A percentile compares a stretch with the other conserved stretches of the same genome.
These are phyloP conservation scores for Ceraceosorus bombacis DNA, from an alignment of 1,284 basidiomycete species.

Conservation along the genomic window DNA sequence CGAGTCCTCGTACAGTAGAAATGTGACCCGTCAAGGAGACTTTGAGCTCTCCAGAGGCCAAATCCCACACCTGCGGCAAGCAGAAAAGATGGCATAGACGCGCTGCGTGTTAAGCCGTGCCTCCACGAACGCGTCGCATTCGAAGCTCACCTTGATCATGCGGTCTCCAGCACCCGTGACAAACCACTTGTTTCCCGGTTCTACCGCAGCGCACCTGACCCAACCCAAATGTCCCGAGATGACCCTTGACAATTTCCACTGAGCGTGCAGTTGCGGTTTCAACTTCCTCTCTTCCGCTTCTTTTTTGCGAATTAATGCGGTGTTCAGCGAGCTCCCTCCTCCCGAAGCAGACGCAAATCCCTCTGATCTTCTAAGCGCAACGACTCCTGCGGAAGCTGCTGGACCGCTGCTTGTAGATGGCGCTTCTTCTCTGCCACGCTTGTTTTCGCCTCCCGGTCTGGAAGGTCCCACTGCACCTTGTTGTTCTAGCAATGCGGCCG, in stretches of 20 bases:
- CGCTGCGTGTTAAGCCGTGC: background rate
- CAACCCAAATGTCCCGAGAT: conserved; percentile 97
- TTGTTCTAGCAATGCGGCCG: conserved; percentile 69
- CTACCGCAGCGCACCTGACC: conserved; percentile 92
- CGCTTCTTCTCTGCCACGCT: conserved; percentile 6
- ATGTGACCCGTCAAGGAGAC: conserved; percentile 94
- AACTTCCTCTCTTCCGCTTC: conserved; percentile 61
- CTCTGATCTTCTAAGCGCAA: conserved; percentile 19
- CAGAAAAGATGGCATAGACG: background rate
- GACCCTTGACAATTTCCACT: conserved; percentile 88
- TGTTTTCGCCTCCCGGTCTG: conserved; percentile 10
- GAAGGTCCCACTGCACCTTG: conserved; percentile 62
- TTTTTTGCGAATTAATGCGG: conserved; percentile 42
- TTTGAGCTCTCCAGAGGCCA: conserved; percentile 90
- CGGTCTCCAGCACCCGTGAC: conserved; percentile 94
- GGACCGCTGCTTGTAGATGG: conserved; percentile 10
- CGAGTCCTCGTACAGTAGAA: conserved; percentile 87
- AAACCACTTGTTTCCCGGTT: conserved; percentile 98
- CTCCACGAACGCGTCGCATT: background rate
- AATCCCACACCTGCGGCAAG: conserved; percentile 72
- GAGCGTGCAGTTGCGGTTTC: conserved; percentile 88
- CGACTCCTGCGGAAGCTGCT: conserved; percentile 8
- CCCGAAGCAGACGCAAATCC: conserved; percentile 13
- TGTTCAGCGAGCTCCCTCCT: conserved; percentile 22
- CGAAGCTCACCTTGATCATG: conserved; percentile 64